Conservation (phyloP, 2,329 filamentous ascomycete species). For the Aspergillus sp. region DNA sequence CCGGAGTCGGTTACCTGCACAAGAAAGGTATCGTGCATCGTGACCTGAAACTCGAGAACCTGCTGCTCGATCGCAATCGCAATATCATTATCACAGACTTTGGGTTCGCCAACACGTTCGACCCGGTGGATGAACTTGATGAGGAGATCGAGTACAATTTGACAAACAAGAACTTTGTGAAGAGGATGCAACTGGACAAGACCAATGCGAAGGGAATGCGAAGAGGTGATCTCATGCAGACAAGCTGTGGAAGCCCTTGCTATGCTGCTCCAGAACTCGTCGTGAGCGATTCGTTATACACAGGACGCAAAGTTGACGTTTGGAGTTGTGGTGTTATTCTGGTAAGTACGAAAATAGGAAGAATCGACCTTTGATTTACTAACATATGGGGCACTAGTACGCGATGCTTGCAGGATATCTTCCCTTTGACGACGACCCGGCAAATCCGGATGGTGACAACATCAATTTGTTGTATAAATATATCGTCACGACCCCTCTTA, state of each 20-base stretch:
- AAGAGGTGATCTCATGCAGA: conserved; percentile 95
- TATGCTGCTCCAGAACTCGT: conserved; percentile 96
- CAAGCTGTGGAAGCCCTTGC: conserved; percentile 94
- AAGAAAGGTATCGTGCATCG: conserved; percentile 98
- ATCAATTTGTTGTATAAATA: conserved; percentile 99
- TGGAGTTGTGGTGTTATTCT: conserved; percentile 99
- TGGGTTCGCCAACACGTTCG: conserved; percentile 96
- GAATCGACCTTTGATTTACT: not conserved
- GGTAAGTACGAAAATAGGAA: conserved; percentile 51
- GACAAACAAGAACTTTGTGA: conserved; percentile 79
- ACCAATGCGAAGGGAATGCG: conserved; percentile 66
- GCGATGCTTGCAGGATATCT: conserved; percentile 97
- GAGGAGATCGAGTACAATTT: conserved; percentile 88
- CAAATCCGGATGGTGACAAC: conserved; percentile 96
- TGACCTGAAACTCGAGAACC: conserved; percentile 92
- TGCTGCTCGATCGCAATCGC: conserved; percentile 88
- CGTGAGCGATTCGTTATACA: conserved; percentile 95
- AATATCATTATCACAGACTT: conserved; percentile 99
- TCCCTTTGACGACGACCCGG: conserved; percentile 95
- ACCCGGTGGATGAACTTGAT: conserved; percentile 75
- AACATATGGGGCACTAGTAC: conserved; percentile 55
- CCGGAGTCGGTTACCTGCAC: conserved; percentile 93
- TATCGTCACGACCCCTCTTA: conserved; percentile 92
- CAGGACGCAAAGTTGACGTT: conserved; percentile 93
- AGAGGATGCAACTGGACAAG: conserved; percentile 76